A percentile compares a stretch with the other conserved stretches of the same genome.
phyloP scores from a whole-genome alignment of 2,329 filamentous ascomycete species.

The Colletotrichum scovillei region DNA sequence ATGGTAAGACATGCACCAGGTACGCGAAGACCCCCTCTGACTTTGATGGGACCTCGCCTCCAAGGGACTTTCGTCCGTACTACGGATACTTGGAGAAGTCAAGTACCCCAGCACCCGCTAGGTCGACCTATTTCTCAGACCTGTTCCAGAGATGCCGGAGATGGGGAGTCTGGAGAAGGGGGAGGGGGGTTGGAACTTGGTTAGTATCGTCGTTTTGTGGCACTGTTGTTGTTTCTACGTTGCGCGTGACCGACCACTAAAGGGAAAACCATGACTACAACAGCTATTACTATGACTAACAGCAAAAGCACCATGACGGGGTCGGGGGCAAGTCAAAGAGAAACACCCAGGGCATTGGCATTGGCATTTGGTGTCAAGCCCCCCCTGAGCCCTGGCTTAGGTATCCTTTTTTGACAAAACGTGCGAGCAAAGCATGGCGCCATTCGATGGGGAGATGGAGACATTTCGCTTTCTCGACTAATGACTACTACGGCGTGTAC shows the following conservation, averaged over 20 bases:
- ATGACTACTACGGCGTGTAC: conserved; percentile 1
- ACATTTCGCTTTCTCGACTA: background rate
- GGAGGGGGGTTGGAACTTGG: background rate
- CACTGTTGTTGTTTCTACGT: background rate
- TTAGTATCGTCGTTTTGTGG: background rate
- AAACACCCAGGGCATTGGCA: background rate
- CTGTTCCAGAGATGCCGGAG: background rate
- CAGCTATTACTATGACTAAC: conserved; percentile 8
- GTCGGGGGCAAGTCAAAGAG: conserved; percentile 3
- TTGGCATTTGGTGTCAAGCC: background rate
- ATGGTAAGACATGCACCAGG: conserved; percentile 1
- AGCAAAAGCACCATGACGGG: conserved; percentile 8
- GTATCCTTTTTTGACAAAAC: background rate
- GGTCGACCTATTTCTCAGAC: background rate
- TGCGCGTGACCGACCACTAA: conserved; percentile 17
- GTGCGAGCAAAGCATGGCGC: conserved; percentile 4
- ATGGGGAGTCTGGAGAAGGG: background rate
- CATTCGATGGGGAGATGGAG: conserved; percentile 7
- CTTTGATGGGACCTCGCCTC: background rate
- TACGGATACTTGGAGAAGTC: background rate
- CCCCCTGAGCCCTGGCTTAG: background rate
- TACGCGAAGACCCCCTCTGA: background rate
- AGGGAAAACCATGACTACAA: background rate
- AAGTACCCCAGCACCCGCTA: background rate
- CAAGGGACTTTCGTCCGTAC: background rate